Evolutionary conservation across 75 land plant genomes (phyloP).

Genomic region (Selaginella moellendorffii): DNA sequence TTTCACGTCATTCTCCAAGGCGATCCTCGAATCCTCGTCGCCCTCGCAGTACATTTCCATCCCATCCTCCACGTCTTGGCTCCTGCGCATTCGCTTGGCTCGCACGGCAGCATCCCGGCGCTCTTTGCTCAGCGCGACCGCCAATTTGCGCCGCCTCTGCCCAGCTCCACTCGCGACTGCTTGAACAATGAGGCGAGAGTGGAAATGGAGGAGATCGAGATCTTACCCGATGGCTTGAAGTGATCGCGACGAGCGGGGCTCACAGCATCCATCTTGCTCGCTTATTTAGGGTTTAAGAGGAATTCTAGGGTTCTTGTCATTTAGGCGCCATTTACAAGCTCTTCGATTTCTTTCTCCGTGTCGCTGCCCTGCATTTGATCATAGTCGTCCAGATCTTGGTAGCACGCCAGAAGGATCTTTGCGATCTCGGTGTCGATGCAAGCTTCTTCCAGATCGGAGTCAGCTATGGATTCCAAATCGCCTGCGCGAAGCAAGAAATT

Average conservation of each 20-base stretch:
- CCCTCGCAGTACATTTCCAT: neutral
- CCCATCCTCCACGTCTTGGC: slow-evolving; percentile 20
- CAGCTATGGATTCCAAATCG: too few relatives aligned
- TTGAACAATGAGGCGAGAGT: neutral
- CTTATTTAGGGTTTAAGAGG: neutral
- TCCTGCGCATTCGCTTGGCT: slow-evolving; percentile 72
- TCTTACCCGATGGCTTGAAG: neutral
- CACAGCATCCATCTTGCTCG: neutral
- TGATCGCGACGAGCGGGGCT: neutral
- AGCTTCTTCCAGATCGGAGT: too few relatives aligned
- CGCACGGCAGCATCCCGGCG: slow-evolving; percentile 72
- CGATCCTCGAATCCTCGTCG: neutral
- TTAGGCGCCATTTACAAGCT: neutral
- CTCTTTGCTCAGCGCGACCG: slow-evolving; percentile 67
- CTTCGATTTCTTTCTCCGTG: too few relatives aligned
- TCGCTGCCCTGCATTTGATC: too few relatives aligned
- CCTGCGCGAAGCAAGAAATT: too few relatives aligned
- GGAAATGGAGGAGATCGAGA: neutral
- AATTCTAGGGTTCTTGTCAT: neutral
- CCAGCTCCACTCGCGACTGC: slow-evolving; percentile 68
- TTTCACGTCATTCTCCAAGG: neutral
- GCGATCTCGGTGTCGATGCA: too few relatives aligned
- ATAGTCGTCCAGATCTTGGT: too few relatives aligned
- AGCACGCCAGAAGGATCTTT: too few relatives aligned
- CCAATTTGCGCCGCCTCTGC: slow-evolving; percentile 60